Percentiles rank a stretch among this genome's conserved stretches.
Conservation (phyloP, 495 filamentous ascomycete species). For the Xylaria curta region DNA sequence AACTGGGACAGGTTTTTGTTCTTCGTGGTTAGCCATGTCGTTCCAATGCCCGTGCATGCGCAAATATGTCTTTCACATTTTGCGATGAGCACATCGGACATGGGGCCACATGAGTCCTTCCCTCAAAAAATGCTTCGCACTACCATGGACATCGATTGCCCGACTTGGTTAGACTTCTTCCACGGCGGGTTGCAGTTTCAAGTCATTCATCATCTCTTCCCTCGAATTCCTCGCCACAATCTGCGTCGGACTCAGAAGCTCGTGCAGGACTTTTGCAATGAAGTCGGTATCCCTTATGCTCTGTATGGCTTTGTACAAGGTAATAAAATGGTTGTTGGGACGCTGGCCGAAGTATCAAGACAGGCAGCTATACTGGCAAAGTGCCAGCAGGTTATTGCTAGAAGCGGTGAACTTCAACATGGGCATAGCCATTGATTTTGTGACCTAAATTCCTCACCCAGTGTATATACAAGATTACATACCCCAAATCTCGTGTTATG, state of each 20-base stretch:
- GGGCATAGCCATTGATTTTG: conserved; percentile 39
- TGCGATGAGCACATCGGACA: conserved; percentile 92
- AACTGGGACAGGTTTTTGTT: conserved; percentile 74
- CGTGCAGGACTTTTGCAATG: conserved; percentile 86
- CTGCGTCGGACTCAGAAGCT: conserved; percentile 81
- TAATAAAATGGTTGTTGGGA: conserved; percentile 85
- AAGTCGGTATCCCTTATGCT: conserved; percentile 92
- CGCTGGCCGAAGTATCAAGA: conserved; percentile 82
- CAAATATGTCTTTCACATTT: conserved; percentile 98
- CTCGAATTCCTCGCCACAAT: conserved; percentile 94
- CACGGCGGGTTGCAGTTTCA: conserved; percentile 98
- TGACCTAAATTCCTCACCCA: conserved; percentile 3
- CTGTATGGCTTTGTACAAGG: conserved; percentile 93
- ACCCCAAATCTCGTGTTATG: conserved; percentile 22
- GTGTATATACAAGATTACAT: conserved; percentile 21
- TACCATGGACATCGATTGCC: conserved; percentile 98
- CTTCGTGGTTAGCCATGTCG: conserved; percentile 84
- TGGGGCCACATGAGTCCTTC: conserved; percentile 88
- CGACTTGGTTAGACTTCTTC: conserved; percentile 93
- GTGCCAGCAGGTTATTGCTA: conserved; percentile 70
- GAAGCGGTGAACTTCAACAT: conserved; percentile 46
- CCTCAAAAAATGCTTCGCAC: conserved; percentile 96
- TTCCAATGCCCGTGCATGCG: conserved; percentile 86
- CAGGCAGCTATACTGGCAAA: conserved; percentile 87
- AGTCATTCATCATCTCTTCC: conserved; percentile 93